A percentile compares a stretch with the other conserved stretches of the same genome.
These are phyloP conservation scores for Aspergillus unguis DNA, from an alignment of 2,329 filamentous ascomycete species.

Conservation along the genomic window DNA sequence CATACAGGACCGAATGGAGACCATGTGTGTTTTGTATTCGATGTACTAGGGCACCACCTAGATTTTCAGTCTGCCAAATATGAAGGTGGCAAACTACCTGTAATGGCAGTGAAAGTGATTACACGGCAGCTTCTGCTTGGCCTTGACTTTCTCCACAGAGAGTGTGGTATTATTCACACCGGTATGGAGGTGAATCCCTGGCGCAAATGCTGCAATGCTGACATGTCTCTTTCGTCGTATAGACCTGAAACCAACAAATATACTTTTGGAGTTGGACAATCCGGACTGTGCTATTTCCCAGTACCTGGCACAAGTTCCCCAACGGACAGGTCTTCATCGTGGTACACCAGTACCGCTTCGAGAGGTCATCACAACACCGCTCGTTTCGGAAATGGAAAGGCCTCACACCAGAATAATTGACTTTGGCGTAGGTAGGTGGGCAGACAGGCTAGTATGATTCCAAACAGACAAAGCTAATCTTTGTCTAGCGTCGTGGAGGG, in stretches of 20 bases:
- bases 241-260: conserved; percentile 27
- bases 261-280: conserved; percentile 23
- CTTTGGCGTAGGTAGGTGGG: conserved; percentile 23
- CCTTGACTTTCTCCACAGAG: conserved; percentile 27
- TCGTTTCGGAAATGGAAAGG: conserved; percentile 17
- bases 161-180: conserved; percentile 25
- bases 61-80: conserved; percentile 21
- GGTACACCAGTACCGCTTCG: conserved; percentile 16
- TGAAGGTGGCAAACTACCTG: conserved; percentile 22
- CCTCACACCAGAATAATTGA: conserved; percentile 22
- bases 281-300: conserved; percentile 15
- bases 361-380: conserved; percentile 23
- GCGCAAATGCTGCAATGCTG: not conserved
- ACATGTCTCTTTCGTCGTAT: conserved; percentile 1
- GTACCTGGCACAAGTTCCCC: conserved; percentile 19
- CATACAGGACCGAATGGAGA: conserved; percentile 28
- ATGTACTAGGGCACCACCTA: conserved; percentile 26
- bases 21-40: conserved; percentile 28
- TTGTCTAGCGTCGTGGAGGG: conserved; percentile 18
- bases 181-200: conserved; percentile 16
- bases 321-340: conserved; percentile 6
- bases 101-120: conserved; percentile 20
- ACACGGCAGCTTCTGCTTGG: conserved; percentile 24
- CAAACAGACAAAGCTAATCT: not conserved
- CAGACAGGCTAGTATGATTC: too few species aligned